A percentile compares a stretch with the other conserved stretches of the same genome.
These are phyloP conservation scores for Plasmodium malariae DNA, from an alignment of 169 alveolate genomes.

Conservation along the genomic window DNA sequence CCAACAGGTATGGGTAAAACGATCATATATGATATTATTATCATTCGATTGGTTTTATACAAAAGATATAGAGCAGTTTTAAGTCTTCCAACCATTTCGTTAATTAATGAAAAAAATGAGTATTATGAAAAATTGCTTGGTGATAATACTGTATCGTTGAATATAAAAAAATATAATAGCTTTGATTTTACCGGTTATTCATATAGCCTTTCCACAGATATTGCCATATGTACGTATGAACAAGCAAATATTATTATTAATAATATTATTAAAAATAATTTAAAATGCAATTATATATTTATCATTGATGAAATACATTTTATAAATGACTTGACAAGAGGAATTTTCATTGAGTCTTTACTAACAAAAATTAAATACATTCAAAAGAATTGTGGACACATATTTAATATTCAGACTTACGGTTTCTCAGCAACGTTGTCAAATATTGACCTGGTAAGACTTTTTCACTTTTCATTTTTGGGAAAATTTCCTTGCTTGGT, in stretches of 20 bases:
- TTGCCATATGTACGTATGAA: conserved; percentile 71
- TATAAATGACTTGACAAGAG: conserved; percentile 28
- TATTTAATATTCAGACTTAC: conserved; percentile 3
- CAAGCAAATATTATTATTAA: conserved; percentile 63
- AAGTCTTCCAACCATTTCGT: conserved; percentile 43
- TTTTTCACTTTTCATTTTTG: conserved; percentile 13
- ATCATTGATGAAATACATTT: conserved; percentile 71
- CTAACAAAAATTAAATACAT: conserved; percentile 56
- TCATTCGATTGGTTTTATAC: conserved; percentile 39
- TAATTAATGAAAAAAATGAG: conserved; percentile 66
- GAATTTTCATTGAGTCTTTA: conserved; percentile 34
- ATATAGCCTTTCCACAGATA: conserved; percentile 41
- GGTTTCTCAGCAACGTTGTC: conserved; percentile 69
- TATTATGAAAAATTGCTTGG: conserved; percentile 70
- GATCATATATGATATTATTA: conserved; percentile 51
- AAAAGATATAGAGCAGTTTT: conserved; percentile 50
- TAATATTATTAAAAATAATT: conserved; percentile 51
- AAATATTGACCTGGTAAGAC: conserved; percentile 44
- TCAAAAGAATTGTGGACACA: conserved; percentile 8
- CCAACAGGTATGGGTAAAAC: conserved; percentile 77
- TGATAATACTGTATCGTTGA: conserved; percentile 52
- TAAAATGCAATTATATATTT: conserved; percentile 36
- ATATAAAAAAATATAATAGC: conserved; percentile 60
- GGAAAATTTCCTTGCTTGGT: too few relatives aligned
- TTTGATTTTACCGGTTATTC: conserved; percentile 52